These are phyloP conservation scores for Kluyveromyces nonfermentans DNA, from an alignment of 805 yeast genomes.

Conservation along the genomic window DNA sequence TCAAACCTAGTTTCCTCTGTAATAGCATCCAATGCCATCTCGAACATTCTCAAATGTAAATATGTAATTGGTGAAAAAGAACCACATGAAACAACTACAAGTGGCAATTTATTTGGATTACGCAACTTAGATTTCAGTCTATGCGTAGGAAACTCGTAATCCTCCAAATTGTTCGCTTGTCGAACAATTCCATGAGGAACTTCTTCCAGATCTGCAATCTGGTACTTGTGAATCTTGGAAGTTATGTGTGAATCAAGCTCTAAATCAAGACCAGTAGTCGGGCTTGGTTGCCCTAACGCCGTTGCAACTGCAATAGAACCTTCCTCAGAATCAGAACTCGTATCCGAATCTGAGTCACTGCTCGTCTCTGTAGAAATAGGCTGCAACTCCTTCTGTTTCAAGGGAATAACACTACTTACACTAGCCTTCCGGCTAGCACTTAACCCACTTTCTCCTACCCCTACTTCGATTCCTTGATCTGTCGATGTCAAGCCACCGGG, in stretches of 20 bases:
- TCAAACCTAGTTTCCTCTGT: constrained; percentile 88
- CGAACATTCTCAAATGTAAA: constrained; percentile 92
- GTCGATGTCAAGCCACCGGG: constrained; percentile 7
- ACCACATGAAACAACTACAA: constrained; percentile 95
- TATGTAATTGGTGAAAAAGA: constrained; percentile 94
- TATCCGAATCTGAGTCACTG: constrained; percentile 23
- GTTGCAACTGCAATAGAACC: not conserved
- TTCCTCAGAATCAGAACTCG: not conserved
- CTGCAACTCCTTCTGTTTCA: constrained; percentile 49
- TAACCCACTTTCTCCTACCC: constrained; percentile 8
- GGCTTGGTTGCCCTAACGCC: not conserved
- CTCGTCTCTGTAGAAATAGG: constrained; percentile 40
- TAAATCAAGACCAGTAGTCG: not conserved
- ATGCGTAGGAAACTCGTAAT: constrained; percentile 81
- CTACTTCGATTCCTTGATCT: constrained; percentile 1
- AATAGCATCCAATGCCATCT: constrained; percentile 94
- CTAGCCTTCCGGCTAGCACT: constrained; percentile 7
- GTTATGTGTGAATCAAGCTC: constrained; percentile 8
- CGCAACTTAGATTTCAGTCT: constrained; percentile 60
- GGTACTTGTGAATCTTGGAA: constrained; percentile 35
- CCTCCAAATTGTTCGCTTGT: constrained; percentile 63
- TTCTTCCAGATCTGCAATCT: constrained; percentile 91
- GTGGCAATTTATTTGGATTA: constrained; percentile 73
- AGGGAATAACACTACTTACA: constrained; percentile 34
- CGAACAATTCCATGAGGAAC: constrained; percentile 91